A percentile compares a stretch with the other conserved stretches of the same genome.
These are phyloP conservation scores for Nitzschia sp. DNA, from an alignment of 108 stramenopile genomes.

Conservation along the genomic window DNA sequence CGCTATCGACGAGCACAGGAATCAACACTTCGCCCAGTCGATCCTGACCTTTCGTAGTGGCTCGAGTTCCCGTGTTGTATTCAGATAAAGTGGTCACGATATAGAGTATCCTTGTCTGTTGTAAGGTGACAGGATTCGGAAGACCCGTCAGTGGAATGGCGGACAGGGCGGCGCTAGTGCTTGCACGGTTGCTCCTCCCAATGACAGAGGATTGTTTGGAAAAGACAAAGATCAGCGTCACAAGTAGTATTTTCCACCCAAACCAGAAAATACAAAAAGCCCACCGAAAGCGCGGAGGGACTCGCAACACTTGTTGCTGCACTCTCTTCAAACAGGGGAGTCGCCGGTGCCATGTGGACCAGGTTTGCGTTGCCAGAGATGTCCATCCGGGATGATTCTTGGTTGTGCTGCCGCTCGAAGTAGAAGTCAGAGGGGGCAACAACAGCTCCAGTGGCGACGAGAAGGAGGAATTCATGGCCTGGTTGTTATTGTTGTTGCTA, in stretches of 20 bases:
- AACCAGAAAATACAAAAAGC: constrained; percentile 40
- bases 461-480: no score
- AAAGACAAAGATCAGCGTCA: constrained; percentile 24
- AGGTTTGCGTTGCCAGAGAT: no score
- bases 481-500: no score
- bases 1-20: constrained; percentile 61
- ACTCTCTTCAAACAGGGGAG: constrained; percentile 29
- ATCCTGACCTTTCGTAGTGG: constrained; percentile 63
- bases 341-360: constrained; percentile 24
- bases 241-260: constrained; percentile 35
- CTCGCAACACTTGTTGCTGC: constrained; percentile 9
- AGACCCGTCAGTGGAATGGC: background rate
- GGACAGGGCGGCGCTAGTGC: background rate
- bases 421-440: no score
- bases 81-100: constrained; percentile 73
- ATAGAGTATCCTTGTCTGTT: constrained; percentile 43
- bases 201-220: background rate
- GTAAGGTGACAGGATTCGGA: background rate
- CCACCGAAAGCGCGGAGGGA: constrained; percentile 35
- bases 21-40: constrained; percentile 63
- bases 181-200: background rate
- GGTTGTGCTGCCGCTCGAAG: no score
- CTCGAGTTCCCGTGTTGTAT: constrained; percentile 61
- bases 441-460: no score
- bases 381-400: no score